phyloP scores from a whole-genome alignment of 768 basidiomycete genomes.

The Guyanaporus albipodus region DNA sequence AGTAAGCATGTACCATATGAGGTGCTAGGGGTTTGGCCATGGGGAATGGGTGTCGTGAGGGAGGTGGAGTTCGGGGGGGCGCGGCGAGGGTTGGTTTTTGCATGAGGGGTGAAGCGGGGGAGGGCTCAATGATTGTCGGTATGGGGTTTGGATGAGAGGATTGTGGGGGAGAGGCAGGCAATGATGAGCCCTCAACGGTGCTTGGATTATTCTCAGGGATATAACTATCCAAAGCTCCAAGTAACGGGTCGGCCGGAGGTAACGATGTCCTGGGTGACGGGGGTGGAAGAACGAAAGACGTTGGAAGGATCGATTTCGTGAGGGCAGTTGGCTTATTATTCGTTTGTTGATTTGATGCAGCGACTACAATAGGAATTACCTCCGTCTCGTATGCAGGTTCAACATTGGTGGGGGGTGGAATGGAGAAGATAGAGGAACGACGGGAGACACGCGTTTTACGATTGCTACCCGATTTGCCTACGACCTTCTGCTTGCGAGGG shows the following conservation, averaged over 20 bases:
- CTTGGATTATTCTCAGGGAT: slow-evolving; percentile 12
- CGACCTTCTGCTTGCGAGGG: slow-evolving; percentile 42
- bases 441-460: slow-evolving; percentile 46
- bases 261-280: slow-evolving; percentile 69
- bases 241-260: slow-evolving; percentile 39
- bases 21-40: slow-evolving; percentile 66
- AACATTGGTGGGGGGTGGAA: slow-evolving; percentile 32
- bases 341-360: slow-evolving; percentile 27
- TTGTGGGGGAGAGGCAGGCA: background rate
- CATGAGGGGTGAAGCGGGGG: slow-evolving; percentile 5
- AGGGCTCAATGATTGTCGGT: slow-evolving; percentile 21
- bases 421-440: slow-evolving; percentile 41
- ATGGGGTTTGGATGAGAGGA: slow-evolving; percentile 12
- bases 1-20: slow-evolving; percentile 77
- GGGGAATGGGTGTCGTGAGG: slow-evolving; percentile 53
- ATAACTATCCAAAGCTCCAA: slow-evolving; percentile 23
- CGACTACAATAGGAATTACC: slow-evolving; percentile 34
- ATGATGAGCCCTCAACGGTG: background rate
- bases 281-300: slow-evolving; percentile 73
- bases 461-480: slow-evolving; percentile 42
- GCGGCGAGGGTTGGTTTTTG: slow-evolving; percentile 1
- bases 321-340: slow-evolving; percentile 22
- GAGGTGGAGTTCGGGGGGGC: slow-evolving; percentile 20
- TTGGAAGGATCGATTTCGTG: slow-evolving; percentile 53
- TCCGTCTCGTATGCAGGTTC: slow-evolving; percentile 53